A percentile compares a stretch with the other conserved stretches of the same genome.
Conservation (phyloP, 306 rosid species). For the Datisca glomerata region DNA sequence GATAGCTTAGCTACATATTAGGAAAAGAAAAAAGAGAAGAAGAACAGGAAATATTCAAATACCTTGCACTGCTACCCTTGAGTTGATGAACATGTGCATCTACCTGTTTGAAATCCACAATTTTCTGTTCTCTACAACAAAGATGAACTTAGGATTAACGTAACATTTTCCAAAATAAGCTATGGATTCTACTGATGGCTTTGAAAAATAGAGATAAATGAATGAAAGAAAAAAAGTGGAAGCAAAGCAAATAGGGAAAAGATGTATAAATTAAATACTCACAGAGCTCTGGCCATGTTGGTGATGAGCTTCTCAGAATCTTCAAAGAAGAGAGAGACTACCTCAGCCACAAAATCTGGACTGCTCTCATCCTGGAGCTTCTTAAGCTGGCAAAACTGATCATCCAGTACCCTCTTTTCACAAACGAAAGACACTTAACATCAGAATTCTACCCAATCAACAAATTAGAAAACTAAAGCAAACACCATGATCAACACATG, state of each 20-base stretch:
- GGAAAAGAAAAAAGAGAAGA: no score
- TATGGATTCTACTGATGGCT: not conserved
- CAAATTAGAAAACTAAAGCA: no score
- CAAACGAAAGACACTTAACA: conserved; percentile 2
- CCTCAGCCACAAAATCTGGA: conserved; percentile 71
- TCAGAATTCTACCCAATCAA: no score
- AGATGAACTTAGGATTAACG: not conserved
- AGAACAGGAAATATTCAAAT: not conserved
- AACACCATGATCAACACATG: no score
- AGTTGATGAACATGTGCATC: conserved; percentile 68
- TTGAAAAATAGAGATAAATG: not conserved
- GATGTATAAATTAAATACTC: conserved; percentile 10
- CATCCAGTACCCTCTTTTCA: conserved; percentile 58
- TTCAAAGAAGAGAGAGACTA: conserved; percentile 57
- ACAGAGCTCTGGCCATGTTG: conserved; percentile 50
- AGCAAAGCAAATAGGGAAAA: not conserved
- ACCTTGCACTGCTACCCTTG: conserved; percentile 84
- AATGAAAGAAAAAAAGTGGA: not conserved
- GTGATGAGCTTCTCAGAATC: conserved; percentile 57
- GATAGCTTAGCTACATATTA: no score
- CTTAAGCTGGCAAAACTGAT: conserved; percentile 61
- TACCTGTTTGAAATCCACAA: conserved; percentile 56
- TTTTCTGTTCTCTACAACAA: conserved; percentile 33
- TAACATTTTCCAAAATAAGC: not conserved
- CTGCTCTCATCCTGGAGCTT: conserved; percentile 61